Conservation (phyloP, 192 early-diverging fungal species). For the Coemansia sp. region DNA sequence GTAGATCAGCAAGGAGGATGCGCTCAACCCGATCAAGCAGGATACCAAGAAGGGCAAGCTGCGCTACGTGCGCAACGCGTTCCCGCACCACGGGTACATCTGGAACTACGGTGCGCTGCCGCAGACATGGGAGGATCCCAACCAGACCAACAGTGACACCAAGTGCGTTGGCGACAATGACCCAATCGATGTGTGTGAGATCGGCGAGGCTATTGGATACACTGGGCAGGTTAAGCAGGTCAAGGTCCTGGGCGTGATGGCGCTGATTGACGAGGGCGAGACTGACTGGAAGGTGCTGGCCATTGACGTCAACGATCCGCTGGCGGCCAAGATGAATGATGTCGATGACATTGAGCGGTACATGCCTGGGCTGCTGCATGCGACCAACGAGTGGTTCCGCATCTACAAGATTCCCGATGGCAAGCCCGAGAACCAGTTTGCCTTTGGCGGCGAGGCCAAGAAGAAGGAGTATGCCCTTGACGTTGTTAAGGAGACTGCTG, state of each 20-base stretch:
- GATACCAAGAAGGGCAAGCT: constrained; percentile 99
- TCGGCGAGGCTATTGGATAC: constrained; percentile 91
- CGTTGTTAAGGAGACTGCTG: constrained; percentile 87
- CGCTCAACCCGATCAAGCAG: constrained; percentile 98
- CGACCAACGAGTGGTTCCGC: constrained; percentile 99
- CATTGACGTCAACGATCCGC: constrained; percentile 97
- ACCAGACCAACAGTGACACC: constrained; percentile 85
- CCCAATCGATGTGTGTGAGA: constrained; percentile 97
- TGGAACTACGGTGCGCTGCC: constrained; percentile 99
- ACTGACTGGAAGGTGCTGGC: constrained; percentile 99
- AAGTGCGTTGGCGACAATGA: constrained; percentile 97
- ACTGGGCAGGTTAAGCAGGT: constrained; percentile 98
- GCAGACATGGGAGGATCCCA: constrained; percentile 99
- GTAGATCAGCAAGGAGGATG: constrained; percentile 91
- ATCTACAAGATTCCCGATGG: constrained; percentile 99
- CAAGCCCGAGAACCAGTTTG: constrained; percentile 99
- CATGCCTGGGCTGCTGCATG: constrained; percentile 92
- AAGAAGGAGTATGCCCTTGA: constrained; percentile 85
- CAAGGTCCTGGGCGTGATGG: constrained; percentile 98
- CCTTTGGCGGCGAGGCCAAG: constrained; percentile 88
- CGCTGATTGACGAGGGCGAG: constrained; percentile 98
- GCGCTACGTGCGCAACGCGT: constrained; percentile 96
- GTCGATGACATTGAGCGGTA: constrained; percentile 99
- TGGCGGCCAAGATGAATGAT: constrained; percentile 96
- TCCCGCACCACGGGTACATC: constrained; percentile 99